A percentile compares a stretch with the other conserved stretches of the same genome.
phyloP scores from a whole-genome alignment of 1,139 yeast genomes.

The Hansenula anomala region DNA sequence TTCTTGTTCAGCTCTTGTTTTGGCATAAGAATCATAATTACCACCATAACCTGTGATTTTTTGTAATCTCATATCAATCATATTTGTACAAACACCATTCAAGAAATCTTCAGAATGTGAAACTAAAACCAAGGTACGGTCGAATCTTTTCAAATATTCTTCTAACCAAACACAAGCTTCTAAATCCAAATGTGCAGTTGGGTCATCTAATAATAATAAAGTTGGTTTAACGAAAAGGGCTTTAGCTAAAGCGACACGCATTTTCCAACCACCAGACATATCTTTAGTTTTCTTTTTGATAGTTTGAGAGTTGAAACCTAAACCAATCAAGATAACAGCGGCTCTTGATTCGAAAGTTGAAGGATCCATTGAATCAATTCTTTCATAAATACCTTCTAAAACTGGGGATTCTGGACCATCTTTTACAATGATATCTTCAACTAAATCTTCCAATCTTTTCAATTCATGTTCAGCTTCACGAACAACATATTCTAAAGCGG shows the following conservation, averaged over 20 bases:
- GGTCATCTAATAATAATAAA: constrained; percentile 85
- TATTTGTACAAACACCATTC: constrained; percentile 96
- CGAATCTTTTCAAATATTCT: constrained; percentile 93
- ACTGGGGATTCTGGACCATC: constrained; percentile 93
- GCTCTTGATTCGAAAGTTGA: constrained; percentile 95
- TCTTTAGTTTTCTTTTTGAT: constrained; percentile 91
- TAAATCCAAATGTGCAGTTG: constrained; percentile 98
- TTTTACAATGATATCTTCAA: constrained; percentile 81
- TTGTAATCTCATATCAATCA: constrained; percentile 91
- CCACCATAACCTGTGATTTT: constrained; percentile 82
- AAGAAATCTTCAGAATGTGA: constrained; percentile 99
- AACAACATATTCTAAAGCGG: constrained; percentile 95
- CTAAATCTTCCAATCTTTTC: constrained; percentile 85
- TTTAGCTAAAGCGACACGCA: constrained; percentile 74
- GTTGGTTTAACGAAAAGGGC: constrained; percentile 87
- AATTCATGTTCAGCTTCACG: constrained; percentile 93
- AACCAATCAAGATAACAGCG: constrained; percentile 91
- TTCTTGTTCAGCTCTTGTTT: constrained; percentile 92
- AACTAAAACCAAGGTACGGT: constrained; percentile 87
- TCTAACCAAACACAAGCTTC: constrained; percentile 99
- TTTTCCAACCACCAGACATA: constrained; percentile 97
- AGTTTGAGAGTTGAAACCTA: constrained; percentile 87
- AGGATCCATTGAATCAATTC: constrained; percentile 95
- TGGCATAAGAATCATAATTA: constrained; percentile 94
- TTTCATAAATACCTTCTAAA: constrained; percentile 87